A percentile compares a stretch with the other conserved stretches of the same genome.
Evolutionary conservation across 2,329 filamentous ascomycete species (phyloP).

Genomic region (Botrytis cinerea): DNA sequence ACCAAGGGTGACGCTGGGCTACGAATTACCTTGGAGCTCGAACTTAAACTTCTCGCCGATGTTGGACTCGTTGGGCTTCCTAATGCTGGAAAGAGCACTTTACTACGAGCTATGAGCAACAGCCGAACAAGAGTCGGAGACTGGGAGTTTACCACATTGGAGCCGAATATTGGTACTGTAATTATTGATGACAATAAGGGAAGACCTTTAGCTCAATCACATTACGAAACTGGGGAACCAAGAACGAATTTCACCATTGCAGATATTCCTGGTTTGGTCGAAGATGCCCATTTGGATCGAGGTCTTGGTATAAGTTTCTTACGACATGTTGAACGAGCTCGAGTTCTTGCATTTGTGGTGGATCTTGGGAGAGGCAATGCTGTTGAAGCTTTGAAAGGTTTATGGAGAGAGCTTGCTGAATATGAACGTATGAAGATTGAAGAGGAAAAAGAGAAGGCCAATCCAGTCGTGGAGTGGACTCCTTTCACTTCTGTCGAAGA

Average conservation of each 20-base stretch:
- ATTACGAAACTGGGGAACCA: slow-evolving; percentile 51
- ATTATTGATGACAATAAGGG: slow-evolving; percentile 86
- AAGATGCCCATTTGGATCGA: slow-evolving; percentile 88
- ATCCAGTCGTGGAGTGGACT: slow-evolving; percentile 61
- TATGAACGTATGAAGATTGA: slow-evolving; percentile 72
- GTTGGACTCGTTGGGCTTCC: slow-evolving; percentile 92
- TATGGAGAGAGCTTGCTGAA: slow-evolving; percentile 88
- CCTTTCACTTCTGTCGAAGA: slow-evolving; percentile 49
- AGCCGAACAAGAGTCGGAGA: slow-evolving; percentile 86
- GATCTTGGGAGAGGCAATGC: slow-evolving; percentile 81
- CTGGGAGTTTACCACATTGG: slow-evolving; percentile 96
- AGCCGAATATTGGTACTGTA: slow-evolving; percentile 94
- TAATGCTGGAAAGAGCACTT: slow-evolving; percentile 93
- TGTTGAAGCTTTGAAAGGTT: slow-evolving; percentile 71
- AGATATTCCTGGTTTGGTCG: slow-evolving; percentile 91
- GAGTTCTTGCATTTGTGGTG: slow-evolving; percentile 89
- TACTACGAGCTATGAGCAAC: slow-evolving; percentile 83
- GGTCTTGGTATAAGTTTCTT: slow-evolving; percentile 91
- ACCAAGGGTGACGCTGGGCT: slow-evolving; percentile 82
- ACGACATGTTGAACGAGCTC: slow-evolving; percentile 89
- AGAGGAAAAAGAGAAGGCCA: slow-evolving; percentile 69
- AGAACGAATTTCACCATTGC: slow-evolving; percentile 88
- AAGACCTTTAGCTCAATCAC: slow-evolving; percentile 56
- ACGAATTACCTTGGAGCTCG: slow-evolving; percentile 77
- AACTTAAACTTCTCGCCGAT: slow-evolving; percentile 93